Conservation (phyloP, 108 stramenopile genomes). For the Schizochytrium sp. region DNA sequence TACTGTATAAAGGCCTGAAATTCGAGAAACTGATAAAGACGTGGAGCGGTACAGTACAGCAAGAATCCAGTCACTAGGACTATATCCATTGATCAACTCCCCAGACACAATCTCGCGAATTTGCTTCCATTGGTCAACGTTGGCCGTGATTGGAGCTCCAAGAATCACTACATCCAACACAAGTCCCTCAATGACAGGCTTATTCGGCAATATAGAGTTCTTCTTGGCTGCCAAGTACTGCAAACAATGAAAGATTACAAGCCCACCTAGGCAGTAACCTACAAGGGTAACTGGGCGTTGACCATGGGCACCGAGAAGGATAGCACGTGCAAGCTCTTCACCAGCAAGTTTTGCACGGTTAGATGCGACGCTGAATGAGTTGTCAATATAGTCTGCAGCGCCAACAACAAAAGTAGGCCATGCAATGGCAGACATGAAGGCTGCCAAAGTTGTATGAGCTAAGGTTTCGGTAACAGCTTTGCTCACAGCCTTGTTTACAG, state of each 20-base stretch:
- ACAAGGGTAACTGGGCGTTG: conserved; percentile 90
- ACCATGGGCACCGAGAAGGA: conserved; percentile 83
- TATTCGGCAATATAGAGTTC: conserved; percentile 7
- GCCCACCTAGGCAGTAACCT: conserved; percentile 94
- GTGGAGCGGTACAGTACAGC: conserved; percentile 87
- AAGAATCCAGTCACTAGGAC: conserved; percentile 87
- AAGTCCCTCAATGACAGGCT: background rate
- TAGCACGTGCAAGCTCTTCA: conserved; percentile 85
- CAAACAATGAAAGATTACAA: conserved; percentile 90
- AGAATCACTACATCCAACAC: conserved; percentile 57
- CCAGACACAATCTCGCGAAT: conserved; percentile 88
- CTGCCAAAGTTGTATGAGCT: conserved; percentile 78
- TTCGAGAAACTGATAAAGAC: conserved; percentile 47
- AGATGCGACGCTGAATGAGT: conserved; percentile 88
- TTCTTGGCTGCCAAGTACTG: conserved; percentile 82
- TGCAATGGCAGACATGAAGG: conserved; percentile 83
- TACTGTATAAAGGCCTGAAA: conserved; percentile 29
- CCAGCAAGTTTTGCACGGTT: conserved; percentile 90
- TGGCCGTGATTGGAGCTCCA: conserved; percentile 61
- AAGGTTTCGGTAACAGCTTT: conserved; percentile 47
- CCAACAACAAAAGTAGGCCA: conserved; percentile 82
- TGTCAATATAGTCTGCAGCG: conserved; percentile 87
- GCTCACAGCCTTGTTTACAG: conserved; percentile 14
- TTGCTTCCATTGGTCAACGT: conserved; percentile 77
- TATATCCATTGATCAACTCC: conserved; percentile 92